Conservation (phyloP, 2,329 filamentous ascomycete genomes). For the Cryphonectria radicalis region DNA sequence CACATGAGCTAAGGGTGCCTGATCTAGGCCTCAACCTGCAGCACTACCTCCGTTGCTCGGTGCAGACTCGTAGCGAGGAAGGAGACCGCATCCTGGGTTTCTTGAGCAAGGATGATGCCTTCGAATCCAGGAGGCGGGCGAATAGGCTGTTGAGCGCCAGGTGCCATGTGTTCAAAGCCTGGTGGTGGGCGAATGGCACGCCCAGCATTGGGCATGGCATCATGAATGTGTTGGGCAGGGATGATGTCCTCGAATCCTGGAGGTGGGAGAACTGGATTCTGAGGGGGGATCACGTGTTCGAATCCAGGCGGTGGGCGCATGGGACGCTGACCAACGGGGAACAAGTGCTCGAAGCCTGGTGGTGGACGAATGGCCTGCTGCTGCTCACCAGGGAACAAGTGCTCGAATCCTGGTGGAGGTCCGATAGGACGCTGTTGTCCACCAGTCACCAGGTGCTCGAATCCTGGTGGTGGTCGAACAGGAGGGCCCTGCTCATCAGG, state of each 20-base stretch:
- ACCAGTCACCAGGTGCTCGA: neutral
- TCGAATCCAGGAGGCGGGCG: constrained; percentile 1
- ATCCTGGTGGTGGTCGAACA: neutral
- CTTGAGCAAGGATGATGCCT: neutral
- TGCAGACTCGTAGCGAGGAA: neutral
- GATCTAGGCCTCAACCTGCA: neutral
- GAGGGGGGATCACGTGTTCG: neutral
- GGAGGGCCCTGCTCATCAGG: neutral
- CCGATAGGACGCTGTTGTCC: neutral
- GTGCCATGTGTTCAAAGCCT: neutral
- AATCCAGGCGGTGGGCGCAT: neutral
- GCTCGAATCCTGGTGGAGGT: neutral
- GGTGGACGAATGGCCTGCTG: neutral
- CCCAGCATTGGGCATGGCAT: neutral
- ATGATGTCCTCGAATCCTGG: neutral
- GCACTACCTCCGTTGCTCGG: neutral
- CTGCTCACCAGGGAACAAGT: neutral
- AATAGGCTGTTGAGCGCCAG: neutral
- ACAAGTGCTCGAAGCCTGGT: neutral
- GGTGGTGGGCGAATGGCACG: neutral
- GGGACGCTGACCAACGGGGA: neutral
- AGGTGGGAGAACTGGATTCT: neutral
- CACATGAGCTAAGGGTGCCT: neutral
- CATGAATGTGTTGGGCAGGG: neutral
- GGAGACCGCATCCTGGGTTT: neutral